These are phyloP conservation scores for Marasmius oreades DNA, from an alignment of 1,284 basidiomycete species.

Conservation along the genomic window DNA sequence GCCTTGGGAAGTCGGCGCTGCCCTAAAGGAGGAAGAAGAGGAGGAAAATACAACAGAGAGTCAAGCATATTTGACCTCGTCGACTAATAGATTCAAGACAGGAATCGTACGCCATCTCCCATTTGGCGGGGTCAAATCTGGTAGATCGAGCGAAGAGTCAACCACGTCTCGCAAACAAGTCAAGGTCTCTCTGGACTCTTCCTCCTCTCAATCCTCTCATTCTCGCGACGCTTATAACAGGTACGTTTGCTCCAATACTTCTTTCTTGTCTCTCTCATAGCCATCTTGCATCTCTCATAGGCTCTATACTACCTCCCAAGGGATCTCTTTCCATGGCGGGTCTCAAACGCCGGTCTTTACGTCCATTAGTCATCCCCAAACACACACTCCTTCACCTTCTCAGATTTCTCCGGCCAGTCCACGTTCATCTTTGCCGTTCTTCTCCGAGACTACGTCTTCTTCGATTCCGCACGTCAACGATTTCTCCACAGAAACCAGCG, in stretches of 20 bases:
- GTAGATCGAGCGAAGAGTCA: slow-evolving; percentile 64
- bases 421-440: slow-evolving; percentile 13
- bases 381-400: slow-evolving; percentile 18
- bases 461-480: not conserved
- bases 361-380: slow-evolving; percentile 15
- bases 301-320: slow-evolving; percentile 57
- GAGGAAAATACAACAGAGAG: slow-evolving; percentile 29
- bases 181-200: slow-evolving; percentile 59
- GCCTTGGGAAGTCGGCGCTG: slow-evolving; percentile 70
- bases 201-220: slow-evolving; percentile 44
- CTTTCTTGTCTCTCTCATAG: slow-evolving; percentile 18
- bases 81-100: slow-evolving; percentile 19
- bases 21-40: slow-evolving; percentile 44
- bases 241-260: slow-evolving; percentile 25
- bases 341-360: slow-evolving; percentile 31
- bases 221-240: slow-evolving; percentile 55
- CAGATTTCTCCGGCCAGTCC: slow-evolving; percentile 20
- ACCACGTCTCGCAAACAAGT: slow-evolving; percentile 44
- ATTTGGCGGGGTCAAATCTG: slow-evolving; percentile 42
- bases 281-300: slow-evolving; percentile 34
- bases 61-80: slow-evolving; percentile 22
- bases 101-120: slow-evolving; percentile 32
- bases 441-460: slow-evolving; percentile 10
- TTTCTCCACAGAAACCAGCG: slow-evolving; percentile 1
- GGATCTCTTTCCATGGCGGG: slow-evolving; percentile 25